A percentile compares a stretch with the other conserved stretches of the same genome.
These are phyloP conservation scores for Blepharisma japonicum DNA, from an alignment of 73 alveolate species.

Conservation along the genomic window DNA sequence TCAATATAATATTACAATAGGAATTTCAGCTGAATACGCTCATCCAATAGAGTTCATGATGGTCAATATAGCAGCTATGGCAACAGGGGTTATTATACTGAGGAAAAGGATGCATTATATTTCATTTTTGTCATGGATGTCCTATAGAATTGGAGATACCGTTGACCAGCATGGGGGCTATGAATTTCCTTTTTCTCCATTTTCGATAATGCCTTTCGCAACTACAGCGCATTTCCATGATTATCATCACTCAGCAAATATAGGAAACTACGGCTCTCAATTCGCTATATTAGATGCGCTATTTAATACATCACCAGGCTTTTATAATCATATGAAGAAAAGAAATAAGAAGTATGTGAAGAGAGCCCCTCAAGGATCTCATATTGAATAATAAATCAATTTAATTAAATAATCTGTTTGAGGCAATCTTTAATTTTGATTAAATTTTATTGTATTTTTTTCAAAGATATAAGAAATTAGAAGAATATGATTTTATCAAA, in stretches of 20 bases:
- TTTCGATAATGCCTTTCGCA: slow-evolving; percentile 40
- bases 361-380: too few relatives aligned
- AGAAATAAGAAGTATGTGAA: too few relatives aligned
- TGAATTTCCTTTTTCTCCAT: slow-evolving; percentile 49
- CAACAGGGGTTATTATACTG: neutral
- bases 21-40: slow-evolving; percentile 38
- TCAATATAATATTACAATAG: slow-evolving; percentile 38
- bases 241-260: slow-evolving; percentile 71
- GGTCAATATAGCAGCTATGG: neutral
- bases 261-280: slow-evolving; percentile 64
- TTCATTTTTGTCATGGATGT: slow-evolving; percentile 38
- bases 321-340: too few relatives aligned
- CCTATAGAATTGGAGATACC: slow-evolving; percentile 40
- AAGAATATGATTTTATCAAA: too few relatives aligned
- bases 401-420: too few relatives aligned
- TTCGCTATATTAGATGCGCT: slow-evolving; percentile 65
- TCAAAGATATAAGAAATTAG: too few relatives aligned
- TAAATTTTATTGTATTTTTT: too few relatives aligned
- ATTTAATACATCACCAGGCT: slow-evolving; percentile 30
- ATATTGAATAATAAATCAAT: too few relatives aligned
- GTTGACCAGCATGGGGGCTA: slow-evolving; percentile 55
- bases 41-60: slow-evolving; percentile 8
- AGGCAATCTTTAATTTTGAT: too few relatives aligned
- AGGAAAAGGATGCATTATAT: slow-evolving; percentile 36
- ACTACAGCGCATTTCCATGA: slow-evolving; percentile 61